Percentiles rank a stretch among this genome's conserved stretches.
These are phyloP conservation scores for Rhizopus arrhizus DNA, from an alignment of 371 early-diverging fungal genomes.

Conservation along the genomic window DNA sequence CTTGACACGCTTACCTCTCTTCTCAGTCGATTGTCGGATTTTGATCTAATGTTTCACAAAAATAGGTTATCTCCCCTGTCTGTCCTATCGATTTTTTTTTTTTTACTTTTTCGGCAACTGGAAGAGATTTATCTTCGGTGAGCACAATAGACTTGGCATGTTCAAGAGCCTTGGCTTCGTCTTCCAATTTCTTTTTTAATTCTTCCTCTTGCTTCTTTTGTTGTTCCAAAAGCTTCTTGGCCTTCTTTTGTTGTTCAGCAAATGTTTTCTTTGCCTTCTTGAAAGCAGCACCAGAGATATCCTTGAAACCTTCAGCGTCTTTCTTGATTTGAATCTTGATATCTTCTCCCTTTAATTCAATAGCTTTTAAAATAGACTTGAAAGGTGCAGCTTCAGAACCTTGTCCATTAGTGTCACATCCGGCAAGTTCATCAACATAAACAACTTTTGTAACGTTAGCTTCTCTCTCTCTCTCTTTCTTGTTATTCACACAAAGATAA, in stretches of 20 bases:
- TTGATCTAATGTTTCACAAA: slow-evolving; percentile 65
- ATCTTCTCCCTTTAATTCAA: slow-evolving; percentile 57
- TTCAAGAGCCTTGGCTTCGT: slow-evolving; percentile 80
- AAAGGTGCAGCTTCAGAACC: slow-evolving; percentile 69
- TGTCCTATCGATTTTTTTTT: neutral
- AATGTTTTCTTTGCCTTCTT: slow-evolving; percentile 91
- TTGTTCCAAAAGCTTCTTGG: slow-evolving; percentile 74
- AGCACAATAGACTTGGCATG: slow-evolving; percentile 84
- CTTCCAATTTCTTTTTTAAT: slow-evolving; percentile 66
- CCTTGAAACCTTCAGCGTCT: slow-evolving; percentile 69
- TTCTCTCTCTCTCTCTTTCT: neutral
- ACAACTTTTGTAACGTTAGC: slow-evolving; percentile 21
- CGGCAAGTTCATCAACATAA: slow-evolving; percentile 73
- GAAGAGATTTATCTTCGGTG: slow-evolving; percentile 75
- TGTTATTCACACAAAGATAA: too few species aligned
- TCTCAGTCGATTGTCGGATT: slow-evolving; percentile 66
- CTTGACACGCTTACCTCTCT: slow-evolving; percentile 82
- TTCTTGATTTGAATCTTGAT: slow-evolving; percentile 71
- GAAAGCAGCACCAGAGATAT: slow-evolving; percentile 84
- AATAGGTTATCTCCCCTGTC: neutral
- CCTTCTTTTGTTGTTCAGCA: slow-evolving; percentile 70
- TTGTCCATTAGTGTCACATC: slow-evolving; percentile 71
- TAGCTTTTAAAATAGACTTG: slow-evolving; percentile 69
- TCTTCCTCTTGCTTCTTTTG: slow-evolving; percentile 70
- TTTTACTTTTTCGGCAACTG: slow-evolving; percentile 69